These are phyloP conservation scores for Celoporthe dispersa DNA, from an alignment of 2,329 filamentous ascomycete species.

Conservation along the genomic window DNA sequence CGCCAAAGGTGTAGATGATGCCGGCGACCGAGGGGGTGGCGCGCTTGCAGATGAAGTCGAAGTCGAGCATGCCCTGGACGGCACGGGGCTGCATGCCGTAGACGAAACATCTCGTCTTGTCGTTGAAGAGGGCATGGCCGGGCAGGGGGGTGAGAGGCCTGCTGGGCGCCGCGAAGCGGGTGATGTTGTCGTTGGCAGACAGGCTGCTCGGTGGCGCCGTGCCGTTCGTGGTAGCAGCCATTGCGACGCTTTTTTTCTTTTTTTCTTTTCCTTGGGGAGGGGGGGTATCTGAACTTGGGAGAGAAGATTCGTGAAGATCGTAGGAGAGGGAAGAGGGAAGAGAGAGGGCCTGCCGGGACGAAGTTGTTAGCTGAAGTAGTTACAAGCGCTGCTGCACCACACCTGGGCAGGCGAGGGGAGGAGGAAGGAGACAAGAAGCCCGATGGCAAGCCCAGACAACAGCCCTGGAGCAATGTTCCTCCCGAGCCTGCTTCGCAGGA, in stretches of 20 bases:
- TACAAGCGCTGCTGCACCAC: not conserved
- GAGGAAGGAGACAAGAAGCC: not conserved
- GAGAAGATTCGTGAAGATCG: conserved; percentile 26
- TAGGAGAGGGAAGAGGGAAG: conserved; percentile 20
- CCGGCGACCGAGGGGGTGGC: conserved; percentile 93
- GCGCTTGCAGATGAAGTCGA: conserved; percentile 99
- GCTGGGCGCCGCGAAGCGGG: conserved; percentile 91
- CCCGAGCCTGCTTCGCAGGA: not conserved
- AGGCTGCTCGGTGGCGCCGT: conserved; percentile 46
- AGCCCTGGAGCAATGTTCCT: not conserved
- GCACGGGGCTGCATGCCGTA: conserved; percentile 97
- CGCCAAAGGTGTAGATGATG: conserved; percentile 99
- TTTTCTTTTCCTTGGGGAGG: too few species aligned
- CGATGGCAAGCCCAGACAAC: not conserved
- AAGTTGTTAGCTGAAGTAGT: conserved; percentile 13
- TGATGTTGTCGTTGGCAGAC: conserved; percentile 98
- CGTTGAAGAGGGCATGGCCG: conserved; percentile 92
- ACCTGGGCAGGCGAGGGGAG: not conserved
- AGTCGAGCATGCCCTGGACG: conserved; percentile 94
- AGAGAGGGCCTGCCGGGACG: conserved; percentile 8
- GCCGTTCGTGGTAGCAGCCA: conserved; percentile 60
- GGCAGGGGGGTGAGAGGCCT: conserved; percentile 87
- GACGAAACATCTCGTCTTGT: conserved; percentile 99
- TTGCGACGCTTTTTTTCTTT: conserved; percentile 42
- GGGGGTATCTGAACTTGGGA: conserved; percentile 31